Conservation (phyloP, 306 rosid species). For the Vicia villosa region DNA sequence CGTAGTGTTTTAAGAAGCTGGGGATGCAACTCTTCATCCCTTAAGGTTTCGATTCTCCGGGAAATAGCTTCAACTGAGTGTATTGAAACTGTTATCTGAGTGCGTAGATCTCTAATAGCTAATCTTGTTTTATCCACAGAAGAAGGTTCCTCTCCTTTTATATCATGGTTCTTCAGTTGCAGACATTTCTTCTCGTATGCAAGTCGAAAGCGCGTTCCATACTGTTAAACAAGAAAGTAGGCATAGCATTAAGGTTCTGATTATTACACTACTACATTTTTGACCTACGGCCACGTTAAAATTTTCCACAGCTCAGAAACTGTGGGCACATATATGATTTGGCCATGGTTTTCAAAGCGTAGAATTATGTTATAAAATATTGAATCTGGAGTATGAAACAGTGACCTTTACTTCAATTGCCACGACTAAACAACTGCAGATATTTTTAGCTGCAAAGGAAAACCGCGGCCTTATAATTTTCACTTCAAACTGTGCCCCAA, state of each 20-base stretch:
- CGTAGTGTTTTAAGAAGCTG: constrained; percentile 87
- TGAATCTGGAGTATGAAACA: no score
- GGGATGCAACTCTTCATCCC: constrained; percentile 92
- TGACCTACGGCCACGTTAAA: no score
- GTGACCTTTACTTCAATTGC: no score
- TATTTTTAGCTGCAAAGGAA: no score
- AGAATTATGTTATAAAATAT: no score
- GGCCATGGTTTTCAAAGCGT: no score
- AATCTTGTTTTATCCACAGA: constrained; percentile 71
- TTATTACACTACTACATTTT: no score
- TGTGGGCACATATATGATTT: no score
- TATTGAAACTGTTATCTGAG: constrained; percentile 88
- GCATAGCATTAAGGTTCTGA: constrained; percentile 35
- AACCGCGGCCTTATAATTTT: no score
- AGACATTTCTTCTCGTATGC: constrained; percentile 79
- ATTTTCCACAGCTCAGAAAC: no score
- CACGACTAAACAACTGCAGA: no score
- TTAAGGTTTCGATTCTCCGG: constrained; percentile 72
- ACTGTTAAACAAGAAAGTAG: constrained; percentile 55
- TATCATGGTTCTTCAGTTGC: constrained; percentile 73
- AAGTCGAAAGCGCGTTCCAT: constrained; percentile 77
- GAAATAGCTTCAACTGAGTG: constrained; percentile 89
- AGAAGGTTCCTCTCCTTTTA: constrained; percentile 70
- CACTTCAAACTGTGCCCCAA: no score
- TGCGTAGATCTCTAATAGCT: constrained; percentile 72